Evolutionary conservation across 2,329 filamentous ascomycete species (phyloP), one percentile per base, ranked within the genome.

Genomic region (Apiospora malaysiana): DNA sequence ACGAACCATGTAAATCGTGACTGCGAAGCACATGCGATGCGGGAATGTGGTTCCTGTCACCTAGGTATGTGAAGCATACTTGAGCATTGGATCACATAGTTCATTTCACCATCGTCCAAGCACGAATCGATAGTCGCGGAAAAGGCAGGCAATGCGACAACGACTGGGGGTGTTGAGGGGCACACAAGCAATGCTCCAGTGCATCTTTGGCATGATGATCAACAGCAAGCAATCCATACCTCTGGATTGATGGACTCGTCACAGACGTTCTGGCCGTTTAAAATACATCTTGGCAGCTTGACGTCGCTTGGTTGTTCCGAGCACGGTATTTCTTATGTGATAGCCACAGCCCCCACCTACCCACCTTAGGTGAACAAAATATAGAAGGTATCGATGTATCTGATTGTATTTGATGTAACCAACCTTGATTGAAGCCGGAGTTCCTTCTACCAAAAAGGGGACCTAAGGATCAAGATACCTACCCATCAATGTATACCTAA

Each of bases 151-250:
- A 37, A 59, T 59, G 51, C 51, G 51, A 59, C 51, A 10, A 18
- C 27, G 37, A 21, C 51, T n/a, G 49, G 25, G 49, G 49, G 25
- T 18, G 49, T 9, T n/a, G 51, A 59, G 51, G 51, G 47, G 25
- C 14, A 59, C 27, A n/a, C 27, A 59, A 37, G 21, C 51, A 37
- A 37, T 59, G 18, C 2, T 10, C 6, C 51, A 59, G 8, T 59
- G 51, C 51, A 37, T 59, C 14, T 59, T 59, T 59, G 51, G 27
- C 51, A 59, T 59, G 51, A 59, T n/a, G 51, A 59, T 59, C 51
- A 59, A 37, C 51, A 37, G 51, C 51, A n/a, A 59, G 27, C 27
- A 37, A 37, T 37, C 27, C 25, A 18, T n/a, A 37, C 7, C 25
- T 59, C 27, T 37, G 27, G 27, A 37, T 37, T 37, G 27, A 63